Base-by-base conservation (phyloP, 805 yeast species). In the Metschnikowia dekortorum region DNA sequence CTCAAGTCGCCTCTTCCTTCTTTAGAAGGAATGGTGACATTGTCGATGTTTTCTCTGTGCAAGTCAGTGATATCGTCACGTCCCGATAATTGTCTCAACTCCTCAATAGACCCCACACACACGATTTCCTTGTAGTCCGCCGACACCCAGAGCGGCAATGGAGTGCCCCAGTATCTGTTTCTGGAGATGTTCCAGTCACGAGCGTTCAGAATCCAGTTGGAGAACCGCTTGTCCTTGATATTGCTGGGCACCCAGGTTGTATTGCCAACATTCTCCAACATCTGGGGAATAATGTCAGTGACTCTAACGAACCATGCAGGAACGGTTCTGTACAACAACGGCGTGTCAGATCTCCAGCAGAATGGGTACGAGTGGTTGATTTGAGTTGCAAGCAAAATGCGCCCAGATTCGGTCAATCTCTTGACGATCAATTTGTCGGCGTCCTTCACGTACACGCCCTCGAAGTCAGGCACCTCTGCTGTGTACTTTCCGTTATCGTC, bases 301-400 rank as follows among this genome's bases (percentile, higher is more conserved):
- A 94, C 87, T 67, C 96, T 85, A 53, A 94, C 94, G 64, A 94
- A 94, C 99, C 99, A 94, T 33, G 98, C 92, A 46, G 99, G 99
- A 58, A 94, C 97, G 36, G 97, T 85, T 75, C 96, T 84, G 78
- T 94, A 94, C 59, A 94, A 71, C 67, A 94, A 82, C 48, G 99
- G 99, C 31, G 99, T 94, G 67, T 94, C 99, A 3, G 98, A 92
- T 81, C 99, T 87, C 99, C 99, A 94, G 77, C 99, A 94, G 86
- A 94, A 94, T 63, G 99, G 99, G 72, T 94, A 94, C 70, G 96
- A 86, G 79, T 94, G 99, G 74, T 84, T 84, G 59, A 91, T 79
- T 77, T 94, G 98, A 39, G 89, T 75, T 51, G 84, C 85, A 39
- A 83, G 80, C 57, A 94, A 75, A 35, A 94, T 59, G 58, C 85